phyloP scores from a whole-genome alignment of 2,329 filamentous ascomycete genomes.

The Penicillium sp. region DNA sequence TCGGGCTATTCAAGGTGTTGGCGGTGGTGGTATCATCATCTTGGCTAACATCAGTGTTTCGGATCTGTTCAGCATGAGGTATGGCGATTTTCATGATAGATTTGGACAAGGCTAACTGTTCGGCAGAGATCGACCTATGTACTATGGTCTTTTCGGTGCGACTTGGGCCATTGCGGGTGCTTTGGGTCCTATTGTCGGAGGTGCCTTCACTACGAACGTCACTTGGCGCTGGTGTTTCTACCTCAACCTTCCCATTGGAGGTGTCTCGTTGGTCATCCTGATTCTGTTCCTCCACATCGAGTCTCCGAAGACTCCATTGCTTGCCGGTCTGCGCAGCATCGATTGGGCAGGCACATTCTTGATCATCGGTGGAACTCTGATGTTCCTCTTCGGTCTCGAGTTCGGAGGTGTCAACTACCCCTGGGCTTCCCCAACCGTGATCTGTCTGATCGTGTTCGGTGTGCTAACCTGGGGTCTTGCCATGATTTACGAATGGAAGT shows the following conservation, averaged over 20 bases:
- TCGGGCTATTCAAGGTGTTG: constrained; percentile 64
- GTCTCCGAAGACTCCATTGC: constrained; percentile 60
- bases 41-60: constrained; percentile 65
- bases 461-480: constrained; percentile 66
- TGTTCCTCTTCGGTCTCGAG: constrained; percentile 84
- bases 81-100: constrained; percentile 10
- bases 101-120: constrained; percentile 9
- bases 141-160: constrained; percentile 63
- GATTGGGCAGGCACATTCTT: constrained; percentile 65
- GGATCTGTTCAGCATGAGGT: constrained; percentile 64
- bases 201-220: constrained; percentile 60
- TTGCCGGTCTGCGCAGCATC: constrained; percentile 60
- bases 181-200: constrained; percentile 63
- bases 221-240: constrained; percentile 65
- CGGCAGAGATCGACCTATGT: constrained; percentile 56
- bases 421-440: constrained; percentile 73
- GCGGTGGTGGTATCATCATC: constrained; percentile 65
- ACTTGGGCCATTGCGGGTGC: constrained; percentile 64
- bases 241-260: constrained; percentile 65
- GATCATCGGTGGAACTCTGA: constrained; percentile 76
- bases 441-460: constrained; percentile 78
- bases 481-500: constrained; percentile 69
- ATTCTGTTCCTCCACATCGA: constrained; percentile 63
- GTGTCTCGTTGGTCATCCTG: constrained; percentile 59
- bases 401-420: constrained; percentile 76